phyloP scores from a whole-genome alignment of 495 filamentous ascomycete genomes.

The Sphaerosporella brunnea region DNA sequence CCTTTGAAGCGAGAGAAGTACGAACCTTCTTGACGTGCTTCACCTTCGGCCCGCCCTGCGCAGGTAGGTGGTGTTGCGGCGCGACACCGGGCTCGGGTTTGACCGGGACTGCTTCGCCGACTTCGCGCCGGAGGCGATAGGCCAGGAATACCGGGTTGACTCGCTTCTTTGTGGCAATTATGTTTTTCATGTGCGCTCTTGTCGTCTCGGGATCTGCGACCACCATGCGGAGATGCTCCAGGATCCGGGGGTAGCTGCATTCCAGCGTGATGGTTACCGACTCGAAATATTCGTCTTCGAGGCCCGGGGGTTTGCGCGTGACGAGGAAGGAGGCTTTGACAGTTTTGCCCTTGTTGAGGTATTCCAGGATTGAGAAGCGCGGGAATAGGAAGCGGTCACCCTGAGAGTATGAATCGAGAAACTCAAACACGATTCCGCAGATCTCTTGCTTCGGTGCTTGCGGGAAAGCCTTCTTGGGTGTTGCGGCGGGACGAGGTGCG shows the following conservation, averaged over 20 bases:
- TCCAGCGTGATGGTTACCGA: conserved; percentile 50
- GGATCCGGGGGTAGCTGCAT: conserved; percentile 11
- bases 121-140: conserved; percentile 19
- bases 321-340: conserved; percentile 49
- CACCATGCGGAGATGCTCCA: conserved; percentile 21
- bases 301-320: conserved; percentile 35
- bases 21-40: conserved; percentile 27
- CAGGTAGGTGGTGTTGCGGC: conserved; percentile 2
- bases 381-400: conserved; percentile 86
- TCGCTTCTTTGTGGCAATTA: conserved; percentile 24
- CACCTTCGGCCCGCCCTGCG: conserved; percentile 18
- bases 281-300: conserved; percentile 64
- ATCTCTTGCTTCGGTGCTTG: conserved; percentile 40
- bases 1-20: conserved; percentile 13
- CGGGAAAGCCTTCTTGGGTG: conserved; percentile 20
- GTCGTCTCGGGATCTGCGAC: conserved; percentile 22
- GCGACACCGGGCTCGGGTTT: no score
- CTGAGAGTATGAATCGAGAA: conserved; percentile 49
- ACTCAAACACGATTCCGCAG: conserved; percentile 67
- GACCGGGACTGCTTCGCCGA: conserved; percentile 10
- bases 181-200: conserved; percentile 21
- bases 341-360: conserved; percentile 31
- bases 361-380: conserved; percentile 69
- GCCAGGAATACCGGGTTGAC: conserved; percentile 22
- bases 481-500: no score